These are phyloP conservation scores for Aspergillus brasiliensis DNA, from an alignment of 2,329 filamentous ascomycete genomes.

Conservation along the genomic window DNA sequence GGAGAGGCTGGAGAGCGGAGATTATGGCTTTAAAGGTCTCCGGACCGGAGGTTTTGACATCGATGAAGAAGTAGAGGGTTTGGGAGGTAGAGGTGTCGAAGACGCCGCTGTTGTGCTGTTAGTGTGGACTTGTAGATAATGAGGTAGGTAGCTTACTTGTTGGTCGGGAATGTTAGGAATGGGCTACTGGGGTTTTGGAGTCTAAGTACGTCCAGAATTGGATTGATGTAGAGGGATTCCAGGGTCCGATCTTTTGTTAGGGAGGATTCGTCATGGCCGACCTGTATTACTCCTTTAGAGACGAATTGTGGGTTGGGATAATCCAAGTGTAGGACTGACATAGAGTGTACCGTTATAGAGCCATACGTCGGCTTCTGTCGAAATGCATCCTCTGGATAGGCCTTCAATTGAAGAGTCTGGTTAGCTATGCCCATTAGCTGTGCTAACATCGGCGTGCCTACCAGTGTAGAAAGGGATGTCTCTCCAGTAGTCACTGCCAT, in stretches of 20 bases:
- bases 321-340: constrained; percentile 36
- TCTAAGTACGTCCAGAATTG: constrained; percentile 58
- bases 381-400: constrained; percentile 59
- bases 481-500: constrained; percentile 59
- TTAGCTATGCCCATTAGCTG: background rate
- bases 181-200: constrained; percentile 58
- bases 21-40: constrained; percentile 61
- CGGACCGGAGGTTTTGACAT: constrained; percentile 61
- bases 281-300: constrained; percentile 34
- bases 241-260: constrained; percentile 58
- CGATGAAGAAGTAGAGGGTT: constrained; percentile 66
- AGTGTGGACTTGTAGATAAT: no score
- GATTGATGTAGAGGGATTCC: constrained; percentile 60
- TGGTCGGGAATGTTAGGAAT: constrained; percentile 52
- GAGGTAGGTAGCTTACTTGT: constrained; percentile 44
- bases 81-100: constrained; percentile 59
- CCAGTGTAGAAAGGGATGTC: constrained; percentile 49
- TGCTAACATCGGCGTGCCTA: constrained; percentile 24
- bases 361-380: constrained; percentile 65
- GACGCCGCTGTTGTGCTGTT: constrained; percentile 49
- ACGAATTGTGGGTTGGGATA: background rate
- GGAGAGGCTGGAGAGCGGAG: constrained; percentile 58
- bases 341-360: constrained; percentile 58
- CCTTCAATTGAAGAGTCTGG: constrained; percentile 33
- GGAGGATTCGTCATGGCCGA: constrained; percentile 58